A percentile compares a stretch with the other conserved stretches of the same genome.
Conservation (phyloP, 345 rosid genomes). For the Anacardium occidentale region DNA sequence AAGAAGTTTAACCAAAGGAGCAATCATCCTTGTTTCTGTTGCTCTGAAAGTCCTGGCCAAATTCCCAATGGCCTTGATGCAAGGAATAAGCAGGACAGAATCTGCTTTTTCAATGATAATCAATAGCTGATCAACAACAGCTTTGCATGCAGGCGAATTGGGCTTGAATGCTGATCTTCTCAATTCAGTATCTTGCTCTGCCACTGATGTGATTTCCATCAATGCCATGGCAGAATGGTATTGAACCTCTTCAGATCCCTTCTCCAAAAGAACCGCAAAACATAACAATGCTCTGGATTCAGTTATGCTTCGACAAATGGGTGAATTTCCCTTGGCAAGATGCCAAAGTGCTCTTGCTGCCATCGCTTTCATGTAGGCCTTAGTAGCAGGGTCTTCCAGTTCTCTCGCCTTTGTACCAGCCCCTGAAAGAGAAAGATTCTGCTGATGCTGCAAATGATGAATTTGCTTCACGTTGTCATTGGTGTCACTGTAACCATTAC, state of each 20-base stretch:
- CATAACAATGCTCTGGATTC: slow-evolving; percentile 93
- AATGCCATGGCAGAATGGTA: slow-evolving; percentile 88
- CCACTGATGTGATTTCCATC: slow-evolving; percentile 88
- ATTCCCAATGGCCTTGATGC: slow-evolving; percentile 76
- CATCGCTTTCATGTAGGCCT: slow-evolving; percentile 83
- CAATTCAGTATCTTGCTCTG: slow-evolving; percentile 72
- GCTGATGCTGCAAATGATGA: slow-evolving; percentile 42
- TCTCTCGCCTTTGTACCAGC: slow-evolving; percentile 66
- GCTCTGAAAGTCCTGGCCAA: slow-evolving; percentile 84
- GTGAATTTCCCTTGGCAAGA: slow-evolving; percentile 69
- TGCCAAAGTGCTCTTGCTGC: slow-evolving; percentile 92
- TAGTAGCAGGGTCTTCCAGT: slow-evolving; percentile 72
- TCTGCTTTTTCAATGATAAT: slow-evolving; percentile 64
- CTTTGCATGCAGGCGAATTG: slow-evolving; percentile 82
- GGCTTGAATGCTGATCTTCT: slow-evolving; percentile 93
- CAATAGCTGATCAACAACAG: slow-evolving; percentile 71
- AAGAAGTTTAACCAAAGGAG: slow-evolving; percentile 69
- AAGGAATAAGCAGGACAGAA: slow-evolving; percentile 69
- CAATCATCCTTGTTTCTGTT: slow-evolving; percentile 78
- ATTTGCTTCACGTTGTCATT: slow-evolving; percentile 37
- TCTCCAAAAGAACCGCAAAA: slow-evolving; percentile 77
- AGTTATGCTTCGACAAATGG: slow-evolving; percentile 79
- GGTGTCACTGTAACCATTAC: slow-evolving; percentile 21
- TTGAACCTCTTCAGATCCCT: slow-evolving; percentile 64
- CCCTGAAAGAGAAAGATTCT: slow-evolving; percentile 47